Evolutionary conservation across 805 yeast species (phyloP), one percentile per base, ranked within the genome.

Genomic region (Lipomyces japonicus): DNA sequence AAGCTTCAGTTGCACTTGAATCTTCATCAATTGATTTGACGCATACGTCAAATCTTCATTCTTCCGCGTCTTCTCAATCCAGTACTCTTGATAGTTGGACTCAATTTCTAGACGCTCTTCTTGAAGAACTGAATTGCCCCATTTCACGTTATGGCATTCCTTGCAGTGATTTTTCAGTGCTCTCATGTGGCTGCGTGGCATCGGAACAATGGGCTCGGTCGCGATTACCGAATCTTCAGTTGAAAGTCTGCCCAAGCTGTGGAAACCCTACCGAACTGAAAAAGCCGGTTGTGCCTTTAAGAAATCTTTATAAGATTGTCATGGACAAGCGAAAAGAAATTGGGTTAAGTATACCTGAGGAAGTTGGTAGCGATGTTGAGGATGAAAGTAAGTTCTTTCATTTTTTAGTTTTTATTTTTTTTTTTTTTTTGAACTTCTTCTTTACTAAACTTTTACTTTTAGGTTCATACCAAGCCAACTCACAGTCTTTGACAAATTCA

Each of bases 161-260:
- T 19, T 40, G 45, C 16, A 54, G 44, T 30, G 58, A 54, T 40
- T 51, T 54, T 24, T 54, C 58, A 25, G 50, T 45, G 10, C 47
- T 54, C 10, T 54, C 58, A 3, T 54, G 58, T 28, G 58, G 58
- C 3, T 54, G 58, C 45, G 48, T 54, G 10, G 58, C 58, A 12
- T 54, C 58, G 14, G 58, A 54, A 25, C 58, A 54, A 31, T 54
- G 58, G 58, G 58, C 58, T 0, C 36, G 58, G 14, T 46, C 58
- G 12, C 43, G 58, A 4, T 42, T 54, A 28, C 58, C 55, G 18
- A 42, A 51, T 22, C 42, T 54, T 36, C 55, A 51, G 35, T 36
- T 54, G 12, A 54, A 51, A 37, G 54, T 48, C 24, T 54, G 58
- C 38, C 57, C 58, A 16, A 50, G 44, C 26, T 54, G 58, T 23